Percentiles rank a stretch among this genome's conserved stretches.
phyloP scores from a whole-genome alignment of 1,284 basidiomycete genomes.

The Leucocoprinus gongylophorus region DNA sequence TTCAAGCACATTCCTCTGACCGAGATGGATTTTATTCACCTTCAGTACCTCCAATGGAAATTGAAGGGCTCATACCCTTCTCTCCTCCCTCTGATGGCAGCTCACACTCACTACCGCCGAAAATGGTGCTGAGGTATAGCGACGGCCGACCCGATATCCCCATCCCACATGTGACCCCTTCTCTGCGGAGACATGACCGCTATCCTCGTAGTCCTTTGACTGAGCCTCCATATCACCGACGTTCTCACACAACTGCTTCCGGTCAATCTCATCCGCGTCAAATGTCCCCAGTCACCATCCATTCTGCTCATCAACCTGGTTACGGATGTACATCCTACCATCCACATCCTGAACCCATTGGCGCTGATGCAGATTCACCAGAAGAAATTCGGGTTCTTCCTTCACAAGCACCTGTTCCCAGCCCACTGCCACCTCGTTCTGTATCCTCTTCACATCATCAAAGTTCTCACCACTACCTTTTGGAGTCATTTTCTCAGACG shows the following conservation, averaged over 20 bases:
- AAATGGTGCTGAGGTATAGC: constrained; percentile 61
- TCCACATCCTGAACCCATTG: constrained; percentile 20
- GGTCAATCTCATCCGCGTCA: not conserved
- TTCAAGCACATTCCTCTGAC: constrained; percentile 37
- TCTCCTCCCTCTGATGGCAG: constrained; percentile 55
- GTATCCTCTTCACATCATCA: constrained; percentile 19
- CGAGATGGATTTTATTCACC: constrained; percentile 45
- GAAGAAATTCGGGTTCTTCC: constrained; percentile 52
- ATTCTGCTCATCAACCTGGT: constrained; percentile 16
- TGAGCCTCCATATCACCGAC: not conserved
- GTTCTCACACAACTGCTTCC: constrained; percentile 2
- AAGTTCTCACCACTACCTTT: constrained; percentile 26
- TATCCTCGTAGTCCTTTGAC: not conserved
- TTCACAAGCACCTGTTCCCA: constrained; percentile 32
- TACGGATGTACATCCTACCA: constrained; percentile 17
- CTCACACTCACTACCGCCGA: constrained; percentile 59
- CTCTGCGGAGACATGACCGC: constrained; percentile 20
- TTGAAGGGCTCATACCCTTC: constrained; percentile 41
- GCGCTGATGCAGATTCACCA: constrained; percentile 24
- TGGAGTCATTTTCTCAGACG: constrained; percentile 40
- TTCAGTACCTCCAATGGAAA: constrained; percentile 48
- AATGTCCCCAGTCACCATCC: not conserved
- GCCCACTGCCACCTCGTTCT: constrained; percentile 16
- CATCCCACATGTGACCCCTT: constrained; percentile 35
- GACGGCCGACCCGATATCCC: constrained; percentile 56